These are phyloP conservation scores for Leccinum aurantiacum DNA, from an alignment of 768 basidiomycete genomes.

Conservation along the genomic window DNA sequence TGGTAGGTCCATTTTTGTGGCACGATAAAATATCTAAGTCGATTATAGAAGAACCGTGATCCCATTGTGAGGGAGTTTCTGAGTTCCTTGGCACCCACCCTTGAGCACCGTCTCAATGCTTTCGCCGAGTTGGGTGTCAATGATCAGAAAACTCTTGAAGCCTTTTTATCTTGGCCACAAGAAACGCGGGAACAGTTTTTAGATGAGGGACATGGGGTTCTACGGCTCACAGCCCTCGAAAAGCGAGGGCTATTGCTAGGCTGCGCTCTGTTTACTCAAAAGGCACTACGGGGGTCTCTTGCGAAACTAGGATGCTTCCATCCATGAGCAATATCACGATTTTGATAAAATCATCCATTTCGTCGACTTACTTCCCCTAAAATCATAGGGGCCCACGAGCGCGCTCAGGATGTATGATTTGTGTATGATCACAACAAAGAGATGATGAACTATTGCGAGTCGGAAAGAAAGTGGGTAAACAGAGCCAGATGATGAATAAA, in stretches of 20 bases:
- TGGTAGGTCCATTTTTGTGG: constrained; percentile 8
- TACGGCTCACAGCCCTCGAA: constrained; percentile 26
- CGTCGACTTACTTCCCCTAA: constrained; percentile 7
- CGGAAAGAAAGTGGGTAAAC: constrained; percentile 21
- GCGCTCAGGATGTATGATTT: constrained; percentile 14
- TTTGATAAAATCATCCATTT: not conserved
- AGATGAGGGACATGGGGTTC: constrained; percentile 4
- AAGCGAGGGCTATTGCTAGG: constrained; percentile 16
- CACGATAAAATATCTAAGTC: not conserved
- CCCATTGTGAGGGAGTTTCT: constrained; percentile 17
- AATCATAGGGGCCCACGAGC: constrained; percentile 2
- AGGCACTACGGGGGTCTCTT: constrained; percentile 1
- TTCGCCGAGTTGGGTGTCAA: constrained; percentile 26
- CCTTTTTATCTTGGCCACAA: constrained; percentile 27
- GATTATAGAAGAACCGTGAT: not conserved
- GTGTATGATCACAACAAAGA: constrained; percentile 28
- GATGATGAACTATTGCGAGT: constrained; percentile 26
- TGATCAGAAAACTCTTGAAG: constrained; percentile 19
- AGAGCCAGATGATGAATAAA: constrained; percentile 20
- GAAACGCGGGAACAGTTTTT: constrained; percentile 17
- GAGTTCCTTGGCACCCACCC: constrained; percentile 20
- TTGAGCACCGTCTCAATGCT: constrained; percentile 19
- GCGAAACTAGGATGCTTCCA: not conserved
- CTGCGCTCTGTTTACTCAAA: constrained; percentile 7
- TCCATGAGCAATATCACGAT: not conserved